Percentiles rank a stretch among this genome's conserved stretches.
These are phyloP conservation scores for Sisymbrium irio DNA, from an alignment of 345 rosid species.

Conservation along the genomic window DNA sequence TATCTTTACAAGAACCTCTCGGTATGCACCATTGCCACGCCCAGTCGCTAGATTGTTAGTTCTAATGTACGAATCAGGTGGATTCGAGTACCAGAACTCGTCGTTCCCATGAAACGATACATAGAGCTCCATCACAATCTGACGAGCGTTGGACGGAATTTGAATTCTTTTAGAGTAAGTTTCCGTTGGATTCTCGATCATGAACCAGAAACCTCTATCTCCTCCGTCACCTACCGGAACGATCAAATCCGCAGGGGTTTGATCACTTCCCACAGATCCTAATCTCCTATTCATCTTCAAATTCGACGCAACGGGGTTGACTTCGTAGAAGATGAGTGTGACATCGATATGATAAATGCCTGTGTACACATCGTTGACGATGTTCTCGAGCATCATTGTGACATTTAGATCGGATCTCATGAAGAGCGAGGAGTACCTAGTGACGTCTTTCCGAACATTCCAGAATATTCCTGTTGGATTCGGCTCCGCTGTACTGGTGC, in stretches of 20 bases:
- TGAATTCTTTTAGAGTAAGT: conserved; percentile 41
- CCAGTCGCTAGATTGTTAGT: conserved; percentile 53
- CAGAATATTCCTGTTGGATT: conserved; percentile 62
- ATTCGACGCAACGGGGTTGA: conserved; percentile 11
- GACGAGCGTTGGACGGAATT: conserved; percentile 60
- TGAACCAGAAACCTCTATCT: conserved; percentile 61
- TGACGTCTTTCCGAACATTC: conserved; percentile 72
- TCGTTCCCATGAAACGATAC: conserved; percentile 82
- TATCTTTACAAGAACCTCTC: conserved; percentile 66
- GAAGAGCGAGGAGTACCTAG: conserved; percentile 68
- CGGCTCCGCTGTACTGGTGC: conserved; percentile 93
- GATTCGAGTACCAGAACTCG: conserved; percentile 96
- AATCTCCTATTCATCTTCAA: background rate
- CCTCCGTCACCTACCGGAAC: conserved; percentile 48
- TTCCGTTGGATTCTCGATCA: conserved; percentile 50
- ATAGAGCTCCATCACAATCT: conserved; percentile 58
- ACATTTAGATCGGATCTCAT: conserved; percentile 37
- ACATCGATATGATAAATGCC: conserved; percentile 70
- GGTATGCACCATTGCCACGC: conserved; percentile 68
- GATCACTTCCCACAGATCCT: conserved; percentile 5
- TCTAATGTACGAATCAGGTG: conserved; percentile 60
- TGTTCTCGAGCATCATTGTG: conserved; percentile 90
- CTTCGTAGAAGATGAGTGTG: conserved; percentile 54
- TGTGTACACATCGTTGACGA: conserved; percentile 63
- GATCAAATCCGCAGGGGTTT: conserved; percentile 66